Base-by-base conservation (phyloP, 192 early-diverging fungal species). In the Backusella westeae region DNA sequence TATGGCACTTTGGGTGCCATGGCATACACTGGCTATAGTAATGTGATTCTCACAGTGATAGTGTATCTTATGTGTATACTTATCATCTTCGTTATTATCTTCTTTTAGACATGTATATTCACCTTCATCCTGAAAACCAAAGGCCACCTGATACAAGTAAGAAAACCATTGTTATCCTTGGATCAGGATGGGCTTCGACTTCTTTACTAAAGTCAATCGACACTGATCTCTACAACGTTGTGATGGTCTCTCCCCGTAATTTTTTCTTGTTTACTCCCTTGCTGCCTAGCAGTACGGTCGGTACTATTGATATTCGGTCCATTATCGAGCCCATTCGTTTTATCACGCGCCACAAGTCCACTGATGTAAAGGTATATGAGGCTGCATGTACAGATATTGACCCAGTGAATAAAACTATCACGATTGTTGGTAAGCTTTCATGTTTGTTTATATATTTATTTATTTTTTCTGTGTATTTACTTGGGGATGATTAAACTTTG, bases 311-410 rank as follows among this genome's bases (percentile, higher is more conserved):
- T 73, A 85, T 94, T 56, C 87, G 95, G 32, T 93, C 91, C 35
- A 93, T 97, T 82, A 93, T 96, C 85, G 90, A 93, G 82, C 94
- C 95, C 8, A 88, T 96, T 67, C 93, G 95, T 21, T 94, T 90
- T 86, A 85, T 98, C 68, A 94, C 92, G 68, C 90, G 95, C 26
- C 92, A 93, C 87, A 98, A 98, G 87, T 85, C 83, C 52, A 89
- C 94, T 46, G 91, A 91, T 75, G 90, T 96, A 80, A 89, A 87
- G 83, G 95, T 97, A 76, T 91, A 93, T 73, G 97, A 98, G 82
- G 95, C 93, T 75, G 93, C 91, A 74, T 96, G 95, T 88, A 95
- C 89, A 6, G 87, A 93, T n/a, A 95, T 98, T 75, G 94, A 98
- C 70, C 90, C 90, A 7, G 89, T 88, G 26, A 87, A 86, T 53